Evolutionary conservation across 1,139 yeast genomes (phyloP), one percentile per base, ranked within the genome.

Genomic region (Yamadazyma atlantica): DNA sequence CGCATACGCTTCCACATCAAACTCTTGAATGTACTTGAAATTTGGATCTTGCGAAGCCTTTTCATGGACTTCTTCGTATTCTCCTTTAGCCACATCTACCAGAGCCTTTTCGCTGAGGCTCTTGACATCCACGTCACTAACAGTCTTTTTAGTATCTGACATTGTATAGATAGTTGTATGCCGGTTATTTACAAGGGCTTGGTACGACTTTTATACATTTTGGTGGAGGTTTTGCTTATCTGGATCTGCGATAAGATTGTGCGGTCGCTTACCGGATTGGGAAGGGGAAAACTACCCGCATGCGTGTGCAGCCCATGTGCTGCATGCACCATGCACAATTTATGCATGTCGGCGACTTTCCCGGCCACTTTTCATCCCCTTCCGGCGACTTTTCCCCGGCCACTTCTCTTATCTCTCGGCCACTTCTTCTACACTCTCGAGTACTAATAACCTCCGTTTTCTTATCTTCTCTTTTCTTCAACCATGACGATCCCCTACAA

Each of bases 401-500:
- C 22, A 19, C 22, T 7, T 19, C 22, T 6, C 22, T 19, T 19
- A 19, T 19, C 22, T 19, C n/a, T n/a, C n/a, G n/a, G n/a, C n/a
- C n/a, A n/a, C n/a, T n/a, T n/a, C n/a, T n/a, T 19, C 8, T 19
- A 19, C 9, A 19, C 8, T 19, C 9, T 19, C 22, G 22, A 19
- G 9, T 19, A 53, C 6, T 6, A 19, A 6, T 19, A 6, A 9
- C 22, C 22, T 19, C 9, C 9, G n/a, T 19, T 19, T 19, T 9
- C 22, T 19, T 19, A 19, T 19, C 22, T 19, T 19, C 8, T 19
- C 6, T 9, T 19, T 19, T 19, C 9, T 19, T 19, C 8, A 40
- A 55, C 21, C 53, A 56, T 38, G 44, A 50, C 27, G 47, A 55
- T 21, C 31, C 16, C 30, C 10, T 28, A 14, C 50, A 51, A 19